Evolutionary conservation across 176 grass and related monocot species (phyloP), one percentile per base, ranked within the genome.

Genomic region (Themeda triandra): DNA sequence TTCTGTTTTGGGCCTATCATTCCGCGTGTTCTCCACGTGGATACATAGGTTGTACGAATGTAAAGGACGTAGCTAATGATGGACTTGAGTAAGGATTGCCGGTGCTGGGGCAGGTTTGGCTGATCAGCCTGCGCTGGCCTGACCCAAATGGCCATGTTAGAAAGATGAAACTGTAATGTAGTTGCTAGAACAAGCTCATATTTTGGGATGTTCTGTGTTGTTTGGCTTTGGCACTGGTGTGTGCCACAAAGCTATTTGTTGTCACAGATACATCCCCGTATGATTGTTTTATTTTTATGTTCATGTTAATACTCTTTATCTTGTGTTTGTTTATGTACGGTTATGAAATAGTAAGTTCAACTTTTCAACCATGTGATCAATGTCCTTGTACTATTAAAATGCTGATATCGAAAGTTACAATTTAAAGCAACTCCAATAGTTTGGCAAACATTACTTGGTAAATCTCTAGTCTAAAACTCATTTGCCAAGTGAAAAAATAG

Each of bases 1-100:
- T 69, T 80, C 73, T 81, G 12, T 58, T 45, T 69, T 82, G 32
- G 60, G 69, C 69, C 60, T 60, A 59, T 33, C 7, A 60, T 69
- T 58, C 48, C 8, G 3, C n/a, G 10, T 30, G 53, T 15, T 13
- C 56, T 44, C 58, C 30, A 8, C 60, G 6, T 33, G 63, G 25
- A 60, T 58, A 18, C 63, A 69, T 45, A 87, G 62, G 85, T 46
- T 56, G 27, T 12, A 66, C 74, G 78, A 13, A 25, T 60, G 71
- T 87, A 82, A 87, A 87, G 78, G 60, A 82, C 59, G 28, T 69
- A 69, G 48, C 28, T 82, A 71, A 69, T 82, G 77, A 19, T 29
- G 66, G 13, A 71, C 48, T 27, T 33, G 45, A 21, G 25, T 21
- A 46, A 19, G 45, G 70, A 68, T 69, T 66, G 37, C 63, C 13